These are phyloP conservation scores for Carex sylvatica DNA, from an alignment of 202 grass and related monocot species.

Conservation along the genomic window DNA sequence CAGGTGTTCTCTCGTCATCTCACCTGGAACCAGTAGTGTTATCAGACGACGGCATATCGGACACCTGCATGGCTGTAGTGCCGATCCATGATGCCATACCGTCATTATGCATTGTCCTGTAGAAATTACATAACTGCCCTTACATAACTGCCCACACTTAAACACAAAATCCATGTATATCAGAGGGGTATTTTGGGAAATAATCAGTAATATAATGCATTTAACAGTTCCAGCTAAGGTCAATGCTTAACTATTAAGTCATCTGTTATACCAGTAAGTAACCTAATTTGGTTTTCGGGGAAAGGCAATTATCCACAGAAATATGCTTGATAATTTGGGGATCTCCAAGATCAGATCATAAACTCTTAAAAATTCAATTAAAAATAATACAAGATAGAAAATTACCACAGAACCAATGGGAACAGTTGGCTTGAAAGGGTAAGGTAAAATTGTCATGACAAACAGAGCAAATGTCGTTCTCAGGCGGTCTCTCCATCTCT, in stretches of 20 bases:
- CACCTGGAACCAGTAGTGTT: slow-evolving; percentile 75
- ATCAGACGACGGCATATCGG: slow-evolving; percentile 78
- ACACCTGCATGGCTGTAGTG: slow-evolving; percentile 88
- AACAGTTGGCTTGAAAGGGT: slow-evolving; percentile 95
- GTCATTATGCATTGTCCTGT: slow-evolving; percentile 80
- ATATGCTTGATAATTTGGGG: neutral
- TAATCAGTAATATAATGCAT: neutral
- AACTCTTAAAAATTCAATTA: neutral
- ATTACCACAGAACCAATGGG: slow-evolving; percentile 97
- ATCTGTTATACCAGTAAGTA: neutral
- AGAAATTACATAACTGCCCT: slow-evolving; percentile 16
- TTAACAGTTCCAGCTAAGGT: neutral
- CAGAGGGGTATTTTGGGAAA: neutral
- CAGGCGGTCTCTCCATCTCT: slow-evolving; percentile 58
- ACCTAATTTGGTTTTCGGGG: neutral
- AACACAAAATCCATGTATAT: neutral
- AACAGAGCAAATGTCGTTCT: slow-evolving; percentile 81
- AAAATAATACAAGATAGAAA: neutral
- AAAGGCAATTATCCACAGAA: neutral
- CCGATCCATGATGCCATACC: slow-evolving; percentile 73
- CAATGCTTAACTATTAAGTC: neutral
- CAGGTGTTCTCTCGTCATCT: slow-evolving; percentile 30
- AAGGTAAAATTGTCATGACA: slow-evolving; percentile 85
- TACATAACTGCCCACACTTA: neutral
- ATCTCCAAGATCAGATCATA: neutral